phyloP scores from a whole-genome alignment of 2,329 filamentous ascomycete genomes.

The Boeremia exigua region DNA sequence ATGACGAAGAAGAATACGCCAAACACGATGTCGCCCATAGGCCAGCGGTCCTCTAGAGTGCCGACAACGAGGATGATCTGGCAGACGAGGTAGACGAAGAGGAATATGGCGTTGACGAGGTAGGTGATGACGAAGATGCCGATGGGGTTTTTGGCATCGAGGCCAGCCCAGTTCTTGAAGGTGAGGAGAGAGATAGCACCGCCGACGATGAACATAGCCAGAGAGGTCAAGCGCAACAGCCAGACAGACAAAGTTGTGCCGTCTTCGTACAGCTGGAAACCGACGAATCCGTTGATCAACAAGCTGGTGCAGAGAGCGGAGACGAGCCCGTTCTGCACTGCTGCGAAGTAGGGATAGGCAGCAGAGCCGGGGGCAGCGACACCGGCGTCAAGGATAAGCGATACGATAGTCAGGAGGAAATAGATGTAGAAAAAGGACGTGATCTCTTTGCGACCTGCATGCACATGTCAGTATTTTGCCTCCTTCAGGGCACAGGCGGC shows the following conservation, averaged over 20 bases:
- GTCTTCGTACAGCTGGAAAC: conserved; percentile 97
- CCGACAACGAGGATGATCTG: conserved; percentile 87
- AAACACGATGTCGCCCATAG: conserved; percentile 87
- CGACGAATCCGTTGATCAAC: conserved; percentile 96
- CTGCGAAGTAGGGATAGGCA: conserved; percentile 89
- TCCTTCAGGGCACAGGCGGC: conserved; percentile 54
- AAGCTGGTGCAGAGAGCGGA: conserved; percentile 88
- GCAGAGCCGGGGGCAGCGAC: conserved; percentile 83
- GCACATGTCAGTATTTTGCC: conserved; percentile 21
- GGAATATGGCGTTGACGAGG: conserved; percentile 84
- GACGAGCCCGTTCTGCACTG: conserved; percentile 81
- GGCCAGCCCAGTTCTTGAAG: conserved; percentile 88
- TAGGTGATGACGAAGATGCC: conserved; percentile 93
- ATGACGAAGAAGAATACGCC: conserved; percentile 89
- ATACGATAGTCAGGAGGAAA: conserved; percentile 86
- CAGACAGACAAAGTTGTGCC: conserved; percentile 92
- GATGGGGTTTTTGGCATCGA: conserved; percentile 83
- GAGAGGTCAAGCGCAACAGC: conserved; percentile 81
- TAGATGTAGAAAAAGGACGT: conserved; percentile 97
- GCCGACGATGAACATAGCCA: conserved; percentile 82
- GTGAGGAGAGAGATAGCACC: conserved; percentile 89
- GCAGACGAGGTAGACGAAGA: conserved; percentile 84
- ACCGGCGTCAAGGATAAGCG: conserved; percentile 88
- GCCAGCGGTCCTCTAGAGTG: conserved; percentile 95
- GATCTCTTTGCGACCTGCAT: conserved; percentile 69